Evolutionary conservation across 208 protist genomes (phyloP), one percentile per base, ranked within the genome.

Genomic region (Acanthamoeba sp.): DNA sequence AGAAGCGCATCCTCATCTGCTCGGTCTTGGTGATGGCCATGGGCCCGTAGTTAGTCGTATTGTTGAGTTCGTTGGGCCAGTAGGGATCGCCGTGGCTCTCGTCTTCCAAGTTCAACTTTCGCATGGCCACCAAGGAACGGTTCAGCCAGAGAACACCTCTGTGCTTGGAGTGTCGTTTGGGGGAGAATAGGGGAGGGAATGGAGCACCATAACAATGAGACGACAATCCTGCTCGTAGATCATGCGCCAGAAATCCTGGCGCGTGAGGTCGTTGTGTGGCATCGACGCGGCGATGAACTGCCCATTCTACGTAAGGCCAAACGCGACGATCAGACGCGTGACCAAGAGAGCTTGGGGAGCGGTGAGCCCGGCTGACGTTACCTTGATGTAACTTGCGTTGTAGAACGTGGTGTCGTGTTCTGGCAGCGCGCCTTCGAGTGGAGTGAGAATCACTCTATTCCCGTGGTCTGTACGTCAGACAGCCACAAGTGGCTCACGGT

Each of bases 241-340:
- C 69, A 80, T 80, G 18, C 69, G 69, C 69, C 69, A 80, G 69
- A 80, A 80, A 32, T 80, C 69, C 32, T 80, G 69, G 14, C 69
- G 69, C 69, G 69, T 80, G 34, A 80, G 69, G 69, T 80, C 69
- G 24, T 80, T 80, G 69, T 80, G 69, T 42, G 69, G 69, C 69
- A 80, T 80, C 38, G 69, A 80, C 7, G 69, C 69, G 36, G 69
- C 69, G 69, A 80, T 80, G 69, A 80, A 80, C 69, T 80, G 7
- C 36, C 69, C 69, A 6, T 80, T 36, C 69, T 80, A 32, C 38
- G 6, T 24, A 80, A n/a, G n/a, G n/a, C n/a, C n/a, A n/a, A n/a
- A n/a, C n/a, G 24, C 36, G 29, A 32, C 9, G 5, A 45, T 48
- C 36, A 45, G 7, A 42, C 42, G 6, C 16, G 22, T 69, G 24